Percentiles rank a stretch among this genome's conserved stretches.
Evolutionary conservation across 106 monocot genomes (phyloP).

Genomic region (Amphibolis antarctica): DNA sequence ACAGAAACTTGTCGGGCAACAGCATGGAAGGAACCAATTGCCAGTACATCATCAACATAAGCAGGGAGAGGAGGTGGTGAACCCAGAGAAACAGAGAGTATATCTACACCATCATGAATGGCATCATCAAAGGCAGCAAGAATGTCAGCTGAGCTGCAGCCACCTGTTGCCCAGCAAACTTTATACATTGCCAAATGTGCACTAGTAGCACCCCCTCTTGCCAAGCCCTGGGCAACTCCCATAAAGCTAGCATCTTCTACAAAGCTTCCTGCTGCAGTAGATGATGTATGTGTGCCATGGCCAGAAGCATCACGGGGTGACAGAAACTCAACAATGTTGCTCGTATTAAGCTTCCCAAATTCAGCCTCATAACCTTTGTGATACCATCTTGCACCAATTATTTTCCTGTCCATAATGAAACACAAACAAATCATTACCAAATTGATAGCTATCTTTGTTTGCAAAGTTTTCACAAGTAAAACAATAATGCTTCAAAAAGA

Average conservation of each 20-base stretch:
- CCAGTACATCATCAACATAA: slow-evolving; percentile 49
- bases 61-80: slow-evolving; percentile 40
- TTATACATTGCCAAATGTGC: slow-evolving; percentile 50
- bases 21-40: slow-evolving; percentile 61
- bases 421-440: slow-evolving; percentile 1
- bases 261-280: slow-evolving; percentile 39
- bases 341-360: slow-evolving; percentile 45
- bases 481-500: too few species aligned
- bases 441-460: not conserved
- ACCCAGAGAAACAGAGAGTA: slow-evolving; percentile 56
- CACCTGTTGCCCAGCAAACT: slow-evolving; percentile 58
- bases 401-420: slow-evolving; percentile 40
- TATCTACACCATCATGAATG: slow-evolving; percentile 58
- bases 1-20: slow-evolving; percentile 42
- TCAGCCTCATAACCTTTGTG: slow-evolving; percentile 59
- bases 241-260: slow-evolving; percentile 40
- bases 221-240: slow-evolving; percentile 40
- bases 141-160: slow-evolving; percentile 55
- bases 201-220: slow-evolving; percentile 53
- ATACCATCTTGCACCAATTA: slow-evolving; percentile 65
- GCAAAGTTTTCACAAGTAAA: too few species aligned
- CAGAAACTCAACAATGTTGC: slow-evolving; percentile 14
- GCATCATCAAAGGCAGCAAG: slow-evolving; percentile 74
- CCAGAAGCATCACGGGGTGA: slow-evolving; percentile 50
- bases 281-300: slow-evolving; percentile 67